Evolutionary conservation across 352 stramenopile genomes (phyloP).

Genomic region (Phytophthora aleatoria): DNA sequence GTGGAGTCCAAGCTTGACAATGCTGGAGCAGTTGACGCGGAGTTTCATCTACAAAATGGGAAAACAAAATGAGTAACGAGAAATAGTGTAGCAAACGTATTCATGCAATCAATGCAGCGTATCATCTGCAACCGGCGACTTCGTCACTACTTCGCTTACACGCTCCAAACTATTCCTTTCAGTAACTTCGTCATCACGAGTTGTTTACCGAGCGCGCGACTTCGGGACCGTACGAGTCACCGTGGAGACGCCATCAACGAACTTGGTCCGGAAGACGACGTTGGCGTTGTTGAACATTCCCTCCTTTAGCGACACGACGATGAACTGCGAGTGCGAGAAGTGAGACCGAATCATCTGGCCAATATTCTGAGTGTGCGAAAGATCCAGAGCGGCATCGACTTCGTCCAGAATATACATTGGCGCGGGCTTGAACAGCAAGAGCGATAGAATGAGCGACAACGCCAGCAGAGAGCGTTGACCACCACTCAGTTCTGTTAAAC

Average conservation of each 20-base stretch:
- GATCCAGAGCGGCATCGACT: slow-evolving; percentile 99
- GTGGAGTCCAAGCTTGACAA: not conserved
- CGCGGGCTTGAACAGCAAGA: slow-evolving; percentile 99
- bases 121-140: slow-evolving; percentile 12
- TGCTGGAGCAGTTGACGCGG: not conserved
- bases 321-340: slow-evolving; percentile 99
- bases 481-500: slow-evolving; percentile 98
- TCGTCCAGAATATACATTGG: slow-evolving; percentile 99
- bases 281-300: slow-evolving; percentile 99
- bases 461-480: slow-evolving; percentile 99
- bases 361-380: slow-evolving; percentile 99
- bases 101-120: slow-evolving; percentile 23
- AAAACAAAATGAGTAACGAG: not conserved
- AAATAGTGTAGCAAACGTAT: slow-evolving; percentile 6
- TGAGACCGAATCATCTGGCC: slow-evolving; percentile 99
- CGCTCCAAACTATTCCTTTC: not conserved
- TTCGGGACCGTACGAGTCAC: slow-evolving; percentile 94
- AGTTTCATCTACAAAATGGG: not conserved
- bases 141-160: slow-evolving; percentile 11
- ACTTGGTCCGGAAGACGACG: slow-evolving; percentile 99
- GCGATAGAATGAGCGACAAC: slow-evolving; percentile 97
- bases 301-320: slow-evolving; percentile 99
- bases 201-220: slow-evolving; percentile 38
- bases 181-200: not conserved
- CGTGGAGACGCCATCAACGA: slow-evolving; percentile 99